phyloP scores from a whole-genome alignment of 2,329 filamentous ascomycete genomes.

The Cladosporium sp. region DNA sequence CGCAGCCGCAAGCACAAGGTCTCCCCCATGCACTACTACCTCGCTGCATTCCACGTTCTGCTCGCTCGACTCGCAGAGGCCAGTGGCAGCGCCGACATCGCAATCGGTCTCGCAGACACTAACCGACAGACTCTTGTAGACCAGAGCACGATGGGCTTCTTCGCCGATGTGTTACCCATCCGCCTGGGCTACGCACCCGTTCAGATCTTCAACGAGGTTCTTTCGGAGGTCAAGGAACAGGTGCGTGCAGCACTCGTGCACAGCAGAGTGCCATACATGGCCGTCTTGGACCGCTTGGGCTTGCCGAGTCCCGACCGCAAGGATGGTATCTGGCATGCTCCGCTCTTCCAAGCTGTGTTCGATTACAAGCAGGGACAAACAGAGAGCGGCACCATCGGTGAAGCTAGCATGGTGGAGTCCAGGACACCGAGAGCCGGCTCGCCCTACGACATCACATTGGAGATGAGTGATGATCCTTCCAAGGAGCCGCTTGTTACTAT shows the following conservation, averaged over 20 bases:
- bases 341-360: constrained; percentile 41
- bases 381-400: not conserved
- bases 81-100: constrained; percentile 33
- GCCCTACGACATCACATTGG: not conserved
- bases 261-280: constrained; percentile 36
- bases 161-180: constrained; percentile 44
- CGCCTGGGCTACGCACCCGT: constrained; percentile 26
- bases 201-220: constrained; percentile 25
- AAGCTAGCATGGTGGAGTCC: not conserved
- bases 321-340: constrained; percentile 31
- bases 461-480: not conserved
- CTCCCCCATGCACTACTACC: constrained; percentile 38
- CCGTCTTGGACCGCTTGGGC: constrained; percentile 35
- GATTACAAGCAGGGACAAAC: constrained; percentile 30
- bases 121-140: constrained; percentile 34
- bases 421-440: not conserved
- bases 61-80: constrained; percentile 30
- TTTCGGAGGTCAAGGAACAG: constrained; percentile 25
- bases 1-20: constrained; percentile 7
- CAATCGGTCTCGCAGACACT: constrained; percentile 46
- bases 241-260: constrained; percentile 29
- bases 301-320: constrained; percentile 12
- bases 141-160: constrained; percentile 39
- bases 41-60: constrained; percentile 37
- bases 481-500: not conserved